Evolutionary conservation across 1,139 yeast species (phyloP).

Genomic region (Casaregolazyma suthepensis): DNA sequence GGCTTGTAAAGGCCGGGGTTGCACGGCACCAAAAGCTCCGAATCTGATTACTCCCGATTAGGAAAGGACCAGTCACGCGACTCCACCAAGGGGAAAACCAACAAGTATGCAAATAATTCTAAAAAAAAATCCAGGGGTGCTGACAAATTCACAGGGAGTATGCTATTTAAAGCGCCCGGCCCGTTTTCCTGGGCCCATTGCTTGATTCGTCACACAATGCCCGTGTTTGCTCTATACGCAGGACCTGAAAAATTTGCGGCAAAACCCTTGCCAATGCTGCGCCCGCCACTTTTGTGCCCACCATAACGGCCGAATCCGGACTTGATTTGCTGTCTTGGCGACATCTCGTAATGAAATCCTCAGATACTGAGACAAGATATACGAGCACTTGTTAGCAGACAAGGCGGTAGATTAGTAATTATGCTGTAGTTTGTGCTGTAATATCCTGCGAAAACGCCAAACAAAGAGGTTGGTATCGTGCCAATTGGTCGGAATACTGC

Average conservation of each 20-base stretch:
- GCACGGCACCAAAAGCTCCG: not conserved
- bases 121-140: not conserved
- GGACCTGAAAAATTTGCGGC: not conserved
- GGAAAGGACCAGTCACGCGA: not conserved
- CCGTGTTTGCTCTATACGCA: not conserved
- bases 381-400: not conserved
- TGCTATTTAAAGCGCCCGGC: not conserved
- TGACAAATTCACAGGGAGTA: not conserved
- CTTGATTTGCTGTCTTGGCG: not conserved
- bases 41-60: not conserved
- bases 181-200: not conserved
- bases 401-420: not conserved
- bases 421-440: not conserved
- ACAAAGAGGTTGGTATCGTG: not conserved
- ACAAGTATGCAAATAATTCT: not conserved
- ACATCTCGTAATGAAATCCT: not conserved
- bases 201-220: not conserved
- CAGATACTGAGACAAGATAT: not conserved
- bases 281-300: not conserved
- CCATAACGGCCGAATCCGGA: not conserved
- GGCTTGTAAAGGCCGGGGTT: not conserved
- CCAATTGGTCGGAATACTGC: not conserved
- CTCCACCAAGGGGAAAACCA: not conserved
- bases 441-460: not conserved
- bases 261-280: not conserved